These are phyloP conservation scores for Grifola frondosa DNA, from an alignment of 1,284 basidiomycete species.

Conservation along the genomic window DNA sequence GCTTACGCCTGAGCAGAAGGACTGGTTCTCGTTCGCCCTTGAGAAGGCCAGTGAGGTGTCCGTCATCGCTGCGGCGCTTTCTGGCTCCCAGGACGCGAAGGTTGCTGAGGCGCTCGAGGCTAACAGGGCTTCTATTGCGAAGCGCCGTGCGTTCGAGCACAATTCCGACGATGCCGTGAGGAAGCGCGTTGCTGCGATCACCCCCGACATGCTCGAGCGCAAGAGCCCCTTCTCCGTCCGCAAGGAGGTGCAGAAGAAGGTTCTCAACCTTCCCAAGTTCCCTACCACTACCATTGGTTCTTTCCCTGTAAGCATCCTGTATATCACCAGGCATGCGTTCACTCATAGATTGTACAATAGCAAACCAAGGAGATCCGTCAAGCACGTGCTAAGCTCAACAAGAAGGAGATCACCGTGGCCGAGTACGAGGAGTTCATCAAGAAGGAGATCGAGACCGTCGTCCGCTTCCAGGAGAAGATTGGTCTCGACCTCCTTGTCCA, in stretches of 20 bases:
- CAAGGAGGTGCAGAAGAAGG: slow-evolving; percentile 87
- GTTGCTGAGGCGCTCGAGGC: slow-evolving; percentile 75
- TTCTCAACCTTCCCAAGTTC: slow-evolving; percentile 93
- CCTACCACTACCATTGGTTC: slow-evolving; percentile 99
- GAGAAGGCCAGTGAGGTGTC: slow-evolving; percentile 97
- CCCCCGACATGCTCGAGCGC: slow-evolving; percentile 85
- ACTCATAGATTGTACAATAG: slow-evolving; percentile 33
- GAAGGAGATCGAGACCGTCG: slow-evolving; percentile 94
- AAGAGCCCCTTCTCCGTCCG: slow-evolving; percentile 89
- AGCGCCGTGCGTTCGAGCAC: slow-evolving; percentile 94
- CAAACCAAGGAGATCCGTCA: slow-evolving; percentile 99
- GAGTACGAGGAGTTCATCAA: slow-evolving; percentile 99
- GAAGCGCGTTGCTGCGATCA: slow-evolving; percentile 93
- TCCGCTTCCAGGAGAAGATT: slow-evolving; percentile 95
- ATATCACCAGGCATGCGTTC: slow-evolving; percentile 3
- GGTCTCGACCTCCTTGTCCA: slow-evolving; percentile 98
- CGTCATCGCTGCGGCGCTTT: slow-evolving; percentile 80
- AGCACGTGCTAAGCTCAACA: slow-evolving; percentile 93
- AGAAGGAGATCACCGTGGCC: slow-evolving; percentile 84
- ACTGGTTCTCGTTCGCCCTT: slow-evolving; percentile 99
- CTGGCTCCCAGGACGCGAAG: slow-evolving; percentile 76
- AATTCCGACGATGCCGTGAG: slow-evolving; percentile 95
- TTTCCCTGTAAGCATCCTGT: slow-evolving; percentile 70
- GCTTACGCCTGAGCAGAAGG: slow-evolving; percentile 87
- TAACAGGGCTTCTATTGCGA: slow-evolving; percentile 91